Conservation (phyloP, 257 asterid species). For the Gardenia jasminoides region DNA sequence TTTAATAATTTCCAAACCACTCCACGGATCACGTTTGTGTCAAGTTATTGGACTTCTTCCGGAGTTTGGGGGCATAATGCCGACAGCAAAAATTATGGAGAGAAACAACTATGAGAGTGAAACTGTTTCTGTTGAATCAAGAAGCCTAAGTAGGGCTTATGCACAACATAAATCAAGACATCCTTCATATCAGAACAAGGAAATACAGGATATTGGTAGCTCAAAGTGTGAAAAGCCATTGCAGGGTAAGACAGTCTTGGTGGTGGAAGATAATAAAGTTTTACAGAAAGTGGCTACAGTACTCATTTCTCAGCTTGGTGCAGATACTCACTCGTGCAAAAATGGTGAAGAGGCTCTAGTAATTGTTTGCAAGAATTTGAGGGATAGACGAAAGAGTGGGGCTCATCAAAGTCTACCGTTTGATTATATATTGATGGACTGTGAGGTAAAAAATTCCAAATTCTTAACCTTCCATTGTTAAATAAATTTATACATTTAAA, state of each 20-base stretch:
- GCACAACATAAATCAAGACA: background rate
- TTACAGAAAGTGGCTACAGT: conserved; percentile 37
- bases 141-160: background rate
- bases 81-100: background rate
- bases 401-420: conserved; percentile 31
- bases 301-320: conserved; percentile 49
- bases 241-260: conserved; percentile 51
- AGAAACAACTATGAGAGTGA: background rate
- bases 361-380: conserved; percentile 34
- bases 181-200: background rate
- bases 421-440: conserved; percentile 78
- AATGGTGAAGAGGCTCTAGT: conserved; percentile 55
- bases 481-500: background rate
- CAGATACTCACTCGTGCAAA: conserved; percentile 32
- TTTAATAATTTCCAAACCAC: conserved; percentile 52
- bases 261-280: conserved; percentile 55
- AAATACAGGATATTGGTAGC: conserved; percentile 4
- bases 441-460: conserved; percentile 43
- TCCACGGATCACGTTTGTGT: conserved; percentile 73
- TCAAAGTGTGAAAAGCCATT: conserved; percentile 25
- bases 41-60: conserved; percentile 51
- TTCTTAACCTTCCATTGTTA: background rate
- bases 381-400: conserved; percentile 6
- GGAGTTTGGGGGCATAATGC: conserved; percentile 40
- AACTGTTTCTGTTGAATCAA: background rate